Conservation (phyloP, 371 early-diverging fungal genomes). For the Chytridium lagenaria region DNA sequence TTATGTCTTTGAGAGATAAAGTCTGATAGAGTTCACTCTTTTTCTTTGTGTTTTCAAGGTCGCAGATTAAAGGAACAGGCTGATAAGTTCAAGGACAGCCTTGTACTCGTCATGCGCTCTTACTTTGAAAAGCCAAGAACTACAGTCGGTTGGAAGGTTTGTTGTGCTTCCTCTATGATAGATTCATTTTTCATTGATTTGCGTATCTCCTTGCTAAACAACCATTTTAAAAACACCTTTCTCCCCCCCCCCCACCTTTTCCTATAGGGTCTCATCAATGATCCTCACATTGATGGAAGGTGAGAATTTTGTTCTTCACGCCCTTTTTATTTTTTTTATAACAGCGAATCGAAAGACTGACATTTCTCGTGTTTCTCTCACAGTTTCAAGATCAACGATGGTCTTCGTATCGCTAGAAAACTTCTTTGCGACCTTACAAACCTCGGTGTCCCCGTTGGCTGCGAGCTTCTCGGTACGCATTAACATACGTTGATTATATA, state of each 20-base stretch:
- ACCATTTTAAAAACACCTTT: too few species aligned
- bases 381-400: slow-evolving; percentile 91
- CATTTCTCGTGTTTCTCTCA: neutral
- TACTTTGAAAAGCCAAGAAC: slow-evolving; percentile 97
- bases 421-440: slow-evolving; percentile 80
- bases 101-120: slow-evolving; percentile 83
- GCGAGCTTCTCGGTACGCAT: slow-evolving; percentile 68
- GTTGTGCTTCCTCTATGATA: too few species aligned
- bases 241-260: too few species aligned
- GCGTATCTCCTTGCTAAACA: too few species aligned
- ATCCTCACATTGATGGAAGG: slow-evolving; percentile 81
- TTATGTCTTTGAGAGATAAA: neutral
- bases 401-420: slow-evolving; percentile 85
- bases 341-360: neutral
- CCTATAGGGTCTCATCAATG: slow-evolving; percentile 95
- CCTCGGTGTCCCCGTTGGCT: slow-evolving; percentile 82
- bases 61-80: slow-evolving; percentile 48
- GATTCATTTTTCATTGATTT: too few species aligned
- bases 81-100: slow-evolving; percentile 43
- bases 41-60: slow-evolving; percentile 36
- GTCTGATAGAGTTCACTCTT: neutral
- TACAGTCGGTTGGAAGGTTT: slow-evolving; percentile 73
- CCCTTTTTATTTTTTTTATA: neutral
- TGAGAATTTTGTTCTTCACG: neutral
- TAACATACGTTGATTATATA: slow-evolving; percentile 62